Percentiles rank a stretch among this genome's conserved stretches.
Conservation (phyloP, 2,329 filamentous ascomycete species). For the Stylonectria norvegica region DNA sequence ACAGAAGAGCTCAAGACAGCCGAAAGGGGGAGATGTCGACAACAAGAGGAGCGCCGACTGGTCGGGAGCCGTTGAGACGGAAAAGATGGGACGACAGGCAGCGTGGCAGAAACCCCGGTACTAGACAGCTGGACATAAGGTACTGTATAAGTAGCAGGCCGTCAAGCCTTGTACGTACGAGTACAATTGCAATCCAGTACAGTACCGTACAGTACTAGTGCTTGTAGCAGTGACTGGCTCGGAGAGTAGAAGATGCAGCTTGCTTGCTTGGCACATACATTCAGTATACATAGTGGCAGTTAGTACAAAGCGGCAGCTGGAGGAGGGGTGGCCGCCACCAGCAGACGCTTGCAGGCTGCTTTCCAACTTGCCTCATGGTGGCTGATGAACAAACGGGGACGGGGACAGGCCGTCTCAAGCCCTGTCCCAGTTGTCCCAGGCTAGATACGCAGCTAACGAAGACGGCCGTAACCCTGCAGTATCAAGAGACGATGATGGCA, state of each 20-base stretch:
- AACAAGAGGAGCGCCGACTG: constrained; percentile 26
- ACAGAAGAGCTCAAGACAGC: too few species aligned
- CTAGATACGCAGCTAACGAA: constrained; percentile 23
- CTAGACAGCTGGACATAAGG: constrained; percentile 13
- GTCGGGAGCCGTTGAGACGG: constrained; percentile 19
- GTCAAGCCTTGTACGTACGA: too few species aligned
- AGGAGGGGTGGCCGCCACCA: too few species aligned
- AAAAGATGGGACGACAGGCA: constrained; percentile 25
- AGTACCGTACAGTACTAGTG: too few species aligned
- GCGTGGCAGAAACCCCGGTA: constrained; percentile 16
- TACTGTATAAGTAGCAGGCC: constrained; percentile 7
- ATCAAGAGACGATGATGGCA: constrained; percentile 15
- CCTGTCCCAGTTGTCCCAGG: constrained; percentile 9
- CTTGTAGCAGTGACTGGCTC: too few species aligned
- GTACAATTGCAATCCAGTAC: too few species aligned
- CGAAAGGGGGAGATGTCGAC: neutral
- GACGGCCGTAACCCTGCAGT: constrained; percentile 24
- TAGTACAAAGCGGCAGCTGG: constrained; percentile 10
- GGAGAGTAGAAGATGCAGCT: constrained; percentile 12
- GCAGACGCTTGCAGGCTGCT: too few species aligned
- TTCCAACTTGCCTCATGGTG: too few species aligned
- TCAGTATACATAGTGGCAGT: constrained; percentile 16
- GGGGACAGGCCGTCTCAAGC: too few species aligned
- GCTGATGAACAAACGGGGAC: too few species aligned
- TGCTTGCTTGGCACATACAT: constrained; percentile 16